These are phyloP conservation scores for Rutstroemia sp. DNA, from an alignment of 2,329 filamentous ascomycete species.

Conservation along the genomic window DNA sequence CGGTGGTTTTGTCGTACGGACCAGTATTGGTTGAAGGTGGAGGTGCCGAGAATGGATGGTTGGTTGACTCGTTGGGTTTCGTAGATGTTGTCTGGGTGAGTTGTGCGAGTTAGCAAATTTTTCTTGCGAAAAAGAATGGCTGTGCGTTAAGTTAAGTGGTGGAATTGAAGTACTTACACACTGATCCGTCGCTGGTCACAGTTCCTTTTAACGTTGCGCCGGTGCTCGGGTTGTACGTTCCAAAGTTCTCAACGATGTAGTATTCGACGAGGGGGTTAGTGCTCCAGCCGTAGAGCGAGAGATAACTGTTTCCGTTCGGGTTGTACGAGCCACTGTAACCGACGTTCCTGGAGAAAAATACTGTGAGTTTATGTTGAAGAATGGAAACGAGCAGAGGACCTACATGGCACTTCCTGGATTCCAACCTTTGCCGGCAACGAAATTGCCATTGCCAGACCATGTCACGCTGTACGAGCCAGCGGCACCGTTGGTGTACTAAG, in stretches of 20 bases:
- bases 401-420: constrained; percentile 31
- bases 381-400: not conserved
- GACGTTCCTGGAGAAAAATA: constrained; percentile 26
- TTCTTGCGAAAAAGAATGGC: no score
- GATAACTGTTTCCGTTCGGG: constrained; percentile 39
- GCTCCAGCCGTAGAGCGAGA: constrained; percentile 52
- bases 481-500: constrained; percentile 43
- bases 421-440: constrained; percentile 45
- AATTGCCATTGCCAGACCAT: constrained; percentile 41
- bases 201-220: constrained; percentile 41
- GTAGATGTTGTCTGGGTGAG: constrained; percentile 31
- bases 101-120: no score
- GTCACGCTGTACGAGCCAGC: constrained; percentile 42
- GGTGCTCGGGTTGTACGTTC: constrained; percentile 42
- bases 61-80: constrained; percentile 31
- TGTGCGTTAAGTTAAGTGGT: not conserved
- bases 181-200: constrained; percentile 44
- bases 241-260: constrained; percentile 49
- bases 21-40: constrained; percentile 47
- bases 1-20: constrained; percentile 44
- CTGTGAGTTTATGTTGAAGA: not conserved
- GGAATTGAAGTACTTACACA: constrained; percentile 31
- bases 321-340: constrained; percentile 36
- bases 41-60: constrained; percentile 41
- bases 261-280: constrained; percentile 27